Percentiles rank a stretch among this genome's conserved stretches.
phyloP scores from a whole-genome alignment of 1,284 basidiomycete species.

The Coriolopsis trogii region DNA sequence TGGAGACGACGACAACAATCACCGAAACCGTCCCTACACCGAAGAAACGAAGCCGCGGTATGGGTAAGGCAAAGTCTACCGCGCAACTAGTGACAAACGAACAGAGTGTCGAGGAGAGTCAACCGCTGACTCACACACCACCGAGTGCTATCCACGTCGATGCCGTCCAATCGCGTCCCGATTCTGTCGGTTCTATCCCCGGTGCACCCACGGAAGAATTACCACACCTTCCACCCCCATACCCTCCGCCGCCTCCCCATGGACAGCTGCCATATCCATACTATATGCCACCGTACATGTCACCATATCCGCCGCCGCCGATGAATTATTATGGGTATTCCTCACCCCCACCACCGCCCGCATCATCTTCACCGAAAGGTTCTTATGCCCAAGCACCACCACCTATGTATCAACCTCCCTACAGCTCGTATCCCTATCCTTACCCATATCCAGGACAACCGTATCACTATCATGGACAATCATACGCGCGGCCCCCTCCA shows the following conservation, averaged over 20 bases:
- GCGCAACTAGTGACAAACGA: background rate
- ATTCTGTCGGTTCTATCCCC: too few relatives aligned
- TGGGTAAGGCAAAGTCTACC: constrained; percentile 12
- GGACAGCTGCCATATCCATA: constrained; percentile 35
- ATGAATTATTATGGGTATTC: constrained; percentile 24
- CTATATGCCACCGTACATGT: constrained; percentile 37
- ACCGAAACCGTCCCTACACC: background rate
- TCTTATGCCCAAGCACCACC: constrained; percentile 21
- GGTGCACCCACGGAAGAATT: background rate
- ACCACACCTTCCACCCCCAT: constrained; percentile 2
- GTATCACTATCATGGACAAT: constrained; percentile 15
- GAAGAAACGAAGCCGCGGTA: constrained; percentile 18
- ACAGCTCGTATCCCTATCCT: constrained; percentile 24
- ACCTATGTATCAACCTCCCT: constrained; percentile 25
- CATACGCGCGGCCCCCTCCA: constrained; percentile 14
- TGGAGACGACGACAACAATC: too few relatives aligned
- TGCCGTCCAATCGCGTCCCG: background rate
- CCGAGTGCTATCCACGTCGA: too few relatives aligned
- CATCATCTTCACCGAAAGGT: constrained; percentile 1
- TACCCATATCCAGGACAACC: constrained; percentile 25
- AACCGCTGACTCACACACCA: too few relatives aligned
- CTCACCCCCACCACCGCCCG: constrained; percentile 5
- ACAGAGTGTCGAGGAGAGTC: too few relatives aligned
- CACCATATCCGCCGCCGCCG: constrained; percentile 27
- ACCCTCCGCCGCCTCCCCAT: constrained; percentile 7